Evolutionary conservation across 192 early-diverging fungal genomes (phyloP).

Genomic region (Coemansia asiatica): DNA sequence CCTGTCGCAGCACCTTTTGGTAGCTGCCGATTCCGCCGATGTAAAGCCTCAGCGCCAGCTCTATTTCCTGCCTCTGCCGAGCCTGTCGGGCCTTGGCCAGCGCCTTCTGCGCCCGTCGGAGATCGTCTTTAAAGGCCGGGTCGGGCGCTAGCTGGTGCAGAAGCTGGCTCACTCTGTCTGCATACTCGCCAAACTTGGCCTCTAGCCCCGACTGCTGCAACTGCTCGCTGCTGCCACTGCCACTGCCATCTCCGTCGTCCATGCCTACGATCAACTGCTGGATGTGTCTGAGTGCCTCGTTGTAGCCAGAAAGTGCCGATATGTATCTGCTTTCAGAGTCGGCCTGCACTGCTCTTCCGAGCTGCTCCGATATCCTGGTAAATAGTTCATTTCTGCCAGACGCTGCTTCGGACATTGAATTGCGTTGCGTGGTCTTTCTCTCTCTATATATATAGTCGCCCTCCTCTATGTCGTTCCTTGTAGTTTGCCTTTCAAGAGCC

Average conservation of each 20-base stretch:
- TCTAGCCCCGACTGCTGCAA: slow-evolving; percentile 9
- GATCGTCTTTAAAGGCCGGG: slow-evolving; percentile 7
- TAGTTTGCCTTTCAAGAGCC: too few species aligned
- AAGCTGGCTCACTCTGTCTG: slow-evolving; percentile 24
- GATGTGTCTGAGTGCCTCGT: slow-evolving; percentile 32
- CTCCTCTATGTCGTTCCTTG: too few species aligned
- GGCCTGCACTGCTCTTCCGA: slow-evolving; percentile 38
- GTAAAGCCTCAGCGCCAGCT: slow-evolving; percentile 23
- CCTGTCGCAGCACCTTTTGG: slow-evolving; percentile 29
- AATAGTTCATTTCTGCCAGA: neutral
- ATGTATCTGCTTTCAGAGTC: slow-evolving; percentile 17
- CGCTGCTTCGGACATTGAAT: slow-evolving; percentile 3
- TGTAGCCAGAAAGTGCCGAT: slow-evolving; percentile 29
- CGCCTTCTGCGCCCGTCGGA: slow-evolving; percentile 21
- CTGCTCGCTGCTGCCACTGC: neutral
- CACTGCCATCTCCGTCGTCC: too few species aligned
- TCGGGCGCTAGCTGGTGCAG: slow-evolving; percentile 16
- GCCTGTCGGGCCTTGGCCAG: slow-evolving; percentile 19
- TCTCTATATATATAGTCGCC: too few species aligned
- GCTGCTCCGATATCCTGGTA: slow-evolving; percentile 30
- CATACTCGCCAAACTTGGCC: slow-evolving; percentile 46
- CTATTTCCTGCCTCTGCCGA: slow-evolving; percentile 5
- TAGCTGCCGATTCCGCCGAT: slow-evolving; percentile 31
- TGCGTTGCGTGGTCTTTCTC: too few species aligned
- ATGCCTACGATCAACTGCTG: slow-evolving; percentile 12